Percentiles rank a stretch among this genome's conserved stretches.
These are phyloP conservation scores for Eucalyptus viminalis DNA, from an alignment of 345 rosid genomes.

Conservation along the genomic window DNA sequence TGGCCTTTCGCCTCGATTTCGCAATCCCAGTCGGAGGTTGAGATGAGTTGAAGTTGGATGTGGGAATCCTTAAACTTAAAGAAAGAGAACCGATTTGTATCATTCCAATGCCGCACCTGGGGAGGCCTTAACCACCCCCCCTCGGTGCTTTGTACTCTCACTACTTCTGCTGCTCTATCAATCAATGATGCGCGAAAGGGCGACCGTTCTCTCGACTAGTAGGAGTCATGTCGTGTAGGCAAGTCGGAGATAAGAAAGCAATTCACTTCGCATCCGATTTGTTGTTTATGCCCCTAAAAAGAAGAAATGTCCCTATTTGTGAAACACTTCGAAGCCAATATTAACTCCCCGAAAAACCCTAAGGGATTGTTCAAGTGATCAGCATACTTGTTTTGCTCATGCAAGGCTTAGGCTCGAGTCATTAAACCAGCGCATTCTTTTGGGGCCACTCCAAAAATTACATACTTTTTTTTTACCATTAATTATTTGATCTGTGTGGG, in stretches of 20 bases:
- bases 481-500: neutral
- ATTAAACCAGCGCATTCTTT: neutral
- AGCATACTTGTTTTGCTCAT: neutral
- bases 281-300: neutral
- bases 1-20: neutral
- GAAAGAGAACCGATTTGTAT: neutral
- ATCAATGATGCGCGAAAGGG: neutral
- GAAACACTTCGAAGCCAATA: neutral
- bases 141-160: neutral
- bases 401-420: fast-evolving
- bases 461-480: neutral
- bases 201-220: neutral
- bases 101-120: neutral
- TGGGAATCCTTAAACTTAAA: neutral
- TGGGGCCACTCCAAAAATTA: neutral
- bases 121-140: neutral
- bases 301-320: neutral
- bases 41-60: neutral
- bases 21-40: neutral
- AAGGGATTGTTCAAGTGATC: neutral
- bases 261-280: neutral
- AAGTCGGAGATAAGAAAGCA: neutral
- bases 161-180: neutral
- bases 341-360: neutral
- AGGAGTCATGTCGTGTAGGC: neutral